Base-by-base conservation (phyloP, 2,329 filamentous ascomycete species). In the Escovopsis sp. region DNA sequence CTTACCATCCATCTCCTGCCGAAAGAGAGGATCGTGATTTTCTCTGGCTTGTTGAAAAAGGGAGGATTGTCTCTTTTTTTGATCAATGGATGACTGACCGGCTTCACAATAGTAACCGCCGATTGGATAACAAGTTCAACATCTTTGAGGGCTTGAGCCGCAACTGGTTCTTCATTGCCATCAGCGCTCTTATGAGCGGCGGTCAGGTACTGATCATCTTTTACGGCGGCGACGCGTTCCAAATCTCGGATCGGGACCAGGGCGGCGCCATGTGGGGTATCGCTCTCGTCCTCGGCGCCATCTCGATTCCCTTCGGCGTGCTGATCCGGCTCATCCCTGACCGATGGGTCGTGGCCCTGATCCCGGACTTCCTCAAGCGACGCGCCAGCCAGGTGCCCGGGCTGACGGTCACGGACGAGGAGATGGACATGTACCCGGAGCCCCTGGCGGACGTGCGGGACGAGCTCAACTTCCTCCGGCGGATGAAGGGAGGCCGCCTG, bases 71-170 rank as follows among this genome's bases (percentile, higher is more conserved):
- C n/a, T n/a, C n/a, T n/a, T n/a, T n/a, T n/a, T n/a, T n/a, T n/a
- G n/a, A n/a, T n/a, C n/a, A n/a, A n/a, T n/a, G n/a, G 21, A 5
- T 23, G 21, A 23, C 21, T 10, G 21, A 23, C 6, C 6, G 10
- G 6, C 21, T 23, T 10, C 6, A 23, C 6, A 23, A 4, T 41
- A 79, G 72, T 64, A 94, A 93, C 61, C 84, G 88, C 39, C 84
- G 88, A 11, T 68, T 96, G 36, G 88, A 96, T 56, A 96, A 96
- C 59, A 72, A 76, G 37, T 87, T 94, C 67, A 96, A 96, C 59
- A 86, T 96, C 42, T 88, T 96, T 41, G 88, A 94, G 53, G 85
- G 85, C 36, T 71, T 96, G 39, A 69, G 69, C 18, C 72, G 72
- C 52, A 96, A 96, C 56, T 80, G 70, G 61, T 93, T 92, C 67